These are phyloP conservation scores for Chrysoporthe puriensis DNA, from an alignment of 2,329 filamentous ascomycete species.

Conservation along the genomic window DNA sequence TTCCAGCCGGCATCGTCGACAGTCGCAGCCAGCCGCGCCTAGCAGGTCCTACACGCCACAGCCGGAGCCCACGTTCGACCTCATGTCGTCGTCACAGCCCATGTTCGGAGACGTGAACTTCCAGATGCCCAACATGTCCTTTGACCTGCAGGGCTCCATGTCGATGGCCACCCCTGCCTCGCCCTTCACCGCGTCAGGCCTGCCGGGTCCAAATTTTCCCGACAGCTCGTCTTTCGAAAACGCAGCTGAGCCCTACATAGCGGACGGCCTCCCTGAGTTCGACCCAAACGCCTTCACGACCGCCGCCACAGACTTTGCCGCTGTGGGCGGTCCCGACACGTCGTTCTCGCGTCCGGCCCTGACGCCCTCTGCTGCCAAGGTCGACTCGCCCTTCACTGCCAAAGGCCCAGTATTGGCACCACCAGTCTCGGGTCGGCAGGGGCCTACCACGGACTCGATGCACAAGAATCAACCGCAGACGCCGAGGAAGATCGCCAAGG, in stretches of 20 bases:
- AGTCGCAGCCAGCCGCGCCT: constrained; percentile 23
- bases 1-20: constrained; percentile 25
- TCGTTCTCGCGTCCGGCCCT: constrained; percentile 22
- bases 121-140: constrained; percentile 24
- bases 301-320: constrained; percentile 19
- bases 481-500: constrained; percentile 25
- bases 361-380: constrained; percentile 21
- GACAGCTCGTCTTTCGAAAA: constrained; percentile 19
- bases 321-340: constrained; percentile 22
- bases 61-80: constrained; percentile 28
- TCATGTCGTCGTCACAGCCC: constrained; percentile 28
- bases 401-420: constrained; percentile 27
- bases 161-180: constrained; percentile 18
- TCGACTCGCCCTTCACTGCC: constrained; percentile 24
- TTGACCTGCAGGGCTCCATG: constrained; percentile 22
- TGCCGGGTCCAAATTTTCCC: constrained; percentile 19
- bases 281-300: constrained; percentile 15
- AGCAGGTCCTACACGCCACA: constrained; percentile 27
- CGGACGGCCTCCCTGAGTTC: constrained; percentile 16
- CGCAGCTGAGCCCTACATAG: constrained; percentile 21
- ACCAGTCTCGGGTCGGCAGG: constrained; percentile 17
- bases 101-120: constrained; percentile 26
- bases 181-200: constrained; percentile 11
- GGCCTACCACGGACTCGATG: constrained; percentile 25
- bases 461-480: constrained; percentile 28